A percentile compares a stretch with the other conserved stretches of the same genome.
phyloP scores from a whole-genome alignment of 2,329 filamentous ascomycete genomes.

The Diaporthe amygdali region DNA sequence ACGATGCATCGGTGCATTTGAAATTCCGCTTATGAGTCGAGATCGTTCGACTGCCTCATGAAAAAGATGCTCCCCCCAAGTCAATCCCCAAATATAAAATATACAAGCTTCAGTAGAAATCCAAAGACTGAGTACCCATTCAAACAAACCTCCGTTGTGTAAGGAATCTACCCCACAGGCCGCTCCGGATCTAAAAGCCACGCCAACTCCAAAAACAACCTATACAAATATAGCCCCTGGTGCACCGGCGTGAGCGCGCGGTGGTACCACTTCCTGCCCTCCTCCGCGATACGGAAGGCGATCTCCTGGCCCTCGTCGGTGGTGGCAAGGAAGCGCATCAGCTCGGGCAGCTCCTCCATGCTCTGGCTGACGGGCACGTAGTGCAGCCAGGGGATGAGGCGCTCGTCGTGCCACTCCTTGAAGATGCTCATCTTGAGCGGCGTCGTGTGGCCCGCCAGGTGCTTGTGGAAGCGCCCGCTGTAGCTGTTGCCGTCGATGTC shows the following conservation, averaged over 20 bases:
- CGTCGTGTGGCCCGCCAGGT: constrained; percentile 51
- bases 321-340: constrained; percentile 51
- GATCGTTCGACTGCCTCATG: not conserved
- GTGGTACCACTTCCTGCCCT: constrained; percentile 59
- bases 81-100: not conserved
- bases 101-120: not conserved
- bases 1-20: not conserved
- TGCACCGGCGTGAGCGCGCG: constrained; percentile 62
- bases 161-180: not conserved
- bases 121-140: not conserved
- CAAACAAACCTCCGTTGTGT: not conserved
- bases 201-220: constrained; percentile 63
- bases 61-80: not conserved
- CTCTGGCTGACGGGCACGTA: constrained; percentile 58
- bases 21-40: not conserved
- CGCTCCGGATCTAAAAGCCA: constrained; percentile 43
- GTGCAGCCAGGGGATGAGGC: constrained; percentile 61
- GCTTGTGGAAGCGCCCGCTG: constrained; percentile 56
- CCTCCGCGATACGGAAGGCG: constrained; percentile 57
- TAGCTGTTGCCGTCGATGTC: constrained; percentile 63
- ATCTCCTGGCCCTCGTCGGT: constrained; percentile 50
- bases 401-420: constrained; percentile 63
- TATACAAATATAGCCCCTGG: constrained; percentile 64
- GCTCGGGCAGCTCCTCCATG: constrained; percentile 57
- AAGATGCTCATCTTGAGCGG: constrained; percentile 59